Conservation (phyloP, 148 eudicot genomes). For the Cornus florida region DNA sequence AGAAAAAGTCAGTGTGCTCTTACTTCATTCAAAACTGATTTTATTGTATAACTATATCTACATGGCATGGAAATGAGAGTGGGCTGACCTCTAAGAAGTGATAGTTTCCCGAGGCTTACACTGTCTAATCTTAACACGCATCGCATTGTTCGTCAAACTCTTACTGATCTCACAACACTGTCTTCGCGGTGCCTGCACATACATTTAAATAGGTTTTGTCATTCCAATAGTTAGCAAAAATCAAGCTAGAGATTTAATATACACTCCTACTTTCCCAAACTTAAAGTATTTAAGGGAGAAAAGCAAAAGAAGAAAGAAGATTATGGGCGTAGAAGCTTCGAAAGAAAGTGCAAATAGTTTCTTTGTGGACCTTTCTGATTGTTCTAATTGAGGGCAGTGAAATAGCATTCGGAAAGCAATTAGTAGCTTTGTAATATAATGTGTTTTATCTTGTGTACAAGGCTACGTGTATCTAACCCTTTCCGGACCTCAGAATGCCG, state of each 20-base stretch:
- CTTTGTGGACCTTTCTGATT: no score
- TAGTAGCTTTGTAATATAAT: no score
- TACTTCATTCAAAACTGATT: neutral
- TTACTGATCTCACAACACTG: conserved; percentile 64
- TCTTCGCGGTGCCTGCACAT: conserved; percentile 59
- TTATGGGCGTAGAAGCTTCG: no score
- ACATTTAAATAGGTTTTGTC: neutral
- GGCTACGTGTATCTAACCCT: no score
- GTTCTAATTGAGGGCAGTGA: no score
- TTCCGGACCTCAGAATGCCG: no score
- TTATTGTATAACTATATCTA: conserved; percentile 11
- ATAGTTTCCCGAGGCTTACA: conserved; percentile 52
- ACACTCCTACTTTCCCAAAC: no score
- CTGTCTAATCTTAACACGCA: conserved; percentile 54
- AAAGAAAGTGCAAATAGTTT: no score
- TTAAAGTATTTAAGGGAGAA: no score
- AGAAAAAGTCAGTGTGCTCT: neutral
- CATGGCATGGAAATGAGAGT: neutral
- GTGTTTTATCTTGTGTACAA: neutral
- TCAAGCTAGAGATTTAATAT: no score
- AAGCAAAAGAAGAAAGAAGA: no score
- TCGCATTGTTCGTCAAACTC: conserved; percentile 23
- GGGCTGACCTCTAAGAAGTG: conserved; percentile 29
- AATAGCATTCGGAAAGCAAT: no score
- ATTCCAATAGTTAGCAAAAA: neutral